phyloP scores from a whole-genome alignment of 2,329 filamentous ascomycete species.

The Aureobasidium lini region DNA sequence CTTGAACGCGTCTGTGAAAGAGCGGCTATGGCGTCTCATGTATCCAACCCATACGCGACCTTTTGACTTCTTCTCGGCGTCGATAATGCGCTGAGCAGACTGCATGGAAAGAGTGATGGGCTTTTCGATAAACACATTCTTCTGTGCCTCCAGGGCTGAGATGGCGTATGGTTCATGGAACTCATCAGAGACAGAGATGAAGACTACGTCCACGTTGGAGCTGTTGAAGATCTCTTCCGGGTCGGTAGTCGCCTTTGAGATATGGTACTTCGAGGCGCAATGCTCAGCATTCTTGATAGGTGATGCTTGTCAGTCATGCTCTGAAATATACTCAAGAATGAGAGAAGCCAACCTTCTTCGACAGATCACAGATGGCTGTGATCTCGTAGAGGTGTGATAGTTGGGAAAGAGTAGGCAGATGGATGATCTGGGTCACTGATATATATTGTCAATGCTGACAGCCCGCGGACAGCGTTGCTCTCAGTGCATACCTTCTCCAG shows the following conservation, averaged over 20 bases:
- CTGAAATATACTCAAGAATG: neutral
- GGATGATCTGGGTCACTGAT: constrained; percentile 42
- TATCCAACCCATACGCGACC: constrained; percentile 52
- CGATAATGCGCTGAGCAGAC: constrained; percentile 41
- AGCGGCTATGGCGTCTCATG: constrained; percentile 53
- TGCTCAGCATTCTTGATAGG: constrained; percentile 25
- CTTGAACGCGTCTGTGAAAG: constrained; percentile 46
- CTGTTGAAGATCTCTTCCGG: constrained; percentile 37
- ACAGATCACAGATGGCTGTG: constrained; percentile 45
- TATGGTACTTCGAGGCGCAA: constrained; percentile 32
- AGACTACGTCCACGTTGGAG: constrained; percentile 44
- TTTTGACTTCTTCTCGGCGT: constrained; percentile 38
- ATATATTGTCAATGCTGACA: neutral
- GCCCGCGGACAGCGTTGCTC: neutral
- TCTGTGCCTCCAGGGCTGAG: constrained; percentile 45
- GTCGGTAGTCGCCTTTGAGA: constrained; percentile 28
- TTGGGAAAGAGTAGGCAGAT: constrained; percentile 44
- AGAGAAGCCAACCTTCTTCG: constrained; percentile 26
- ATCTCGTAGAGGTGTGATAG: constrained; percentile 39
- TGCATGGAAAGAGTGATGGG: constrained; percentile 46
- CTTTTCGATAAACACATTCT: constrained; percentile 54
- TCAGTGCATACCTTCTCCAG: constrained; percentile 31
- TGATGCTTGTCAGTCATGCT: neutral
- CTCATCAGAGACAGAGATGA: constrained; percentile 47
- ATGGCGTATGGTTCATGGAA: constrained; percentile 49